phyloP scores from a whole-genome alignment of 305 asterid genomes.

The Fraxinus velutina region DNA sequence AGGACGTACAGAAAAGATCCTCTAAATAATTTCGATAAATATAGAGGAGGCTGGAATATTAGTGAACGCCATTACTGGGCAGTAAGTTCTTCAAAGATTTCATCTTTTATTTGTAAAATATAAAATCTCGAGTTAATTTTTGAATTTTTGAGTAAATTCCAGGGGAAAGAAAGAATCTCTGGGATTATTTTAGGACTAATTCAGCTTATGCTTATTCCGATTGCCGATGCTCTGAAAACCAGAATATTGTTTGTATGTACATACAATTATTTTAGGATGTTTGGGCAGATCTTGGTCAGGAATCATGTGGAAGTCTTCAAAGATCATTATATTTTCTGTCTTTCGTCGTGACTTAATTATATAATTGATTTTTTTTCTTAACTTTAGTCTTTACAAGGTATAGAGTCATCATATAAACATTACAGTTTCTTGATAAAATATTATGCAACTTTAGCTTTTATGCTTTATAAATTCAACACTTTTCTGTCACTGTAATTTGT shows the following conservation, averaged over 20 bases:
- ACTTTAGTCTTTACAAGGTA: not conserved
- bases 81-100: conserved; percentile 40
- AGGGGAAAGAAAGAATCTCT: not conserved
- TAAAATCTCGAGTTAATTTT: not conserved
- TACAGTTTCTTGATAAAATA: not conserved
- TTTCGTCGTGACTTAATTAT: not conserved
- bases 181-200: not conserved
- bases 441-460: not conserved
- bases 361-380: not conserved
- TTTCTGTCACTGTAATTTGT: no score
- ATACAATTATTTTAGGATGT: not conserved
- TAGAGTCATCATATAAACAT: not conserved
- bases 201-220: not conserved
- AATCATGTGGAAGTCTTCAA: not conserved
- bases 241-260: no score
- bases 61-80: conserved; percentile 86
- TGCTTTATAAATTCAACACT: not conserved
- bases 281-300: not conserved
- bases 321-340: not conserved
- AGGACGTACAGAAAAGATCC: conserved; percentile 79
- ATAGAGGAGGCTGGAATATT: conserved; percentile 86
- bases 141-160: not conserved
- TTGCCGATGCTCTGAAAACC: not conserved
- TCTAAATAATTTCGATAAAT: conserved; percentile 49
- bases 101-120: not conserved